Base-by-base conservation (phyloP, 306 rosid species). In the Castanopsis chinensis region DNA sequence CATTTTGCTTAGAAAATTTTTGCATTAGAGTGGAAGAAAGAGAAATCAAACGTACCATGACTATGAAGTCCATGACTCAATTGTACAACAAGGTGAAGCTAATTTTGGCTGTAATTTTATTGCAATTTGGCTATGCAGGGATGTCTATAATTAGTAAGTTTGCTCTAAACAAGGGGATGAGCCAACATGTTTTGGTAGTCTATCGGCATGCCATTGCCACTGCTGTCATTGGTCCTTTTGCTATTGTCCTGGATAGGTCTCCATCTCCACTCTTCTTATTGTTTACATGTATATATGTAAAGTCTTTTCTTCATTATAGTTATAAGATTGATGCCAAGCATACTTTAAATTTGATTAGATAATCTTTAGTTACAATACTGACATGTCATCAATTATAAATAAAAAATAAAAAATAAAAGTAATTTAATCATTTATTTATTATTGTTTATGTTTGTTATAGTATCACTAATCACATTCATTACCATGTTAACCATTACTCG, bases 81-180 rank as follows among this genome's bases (percentile, higher is more conserved):
- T 12, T 64, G 58, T 35, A 85, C 53, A 49, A 49, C 28, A 0
- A 15, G 33, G 78, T 74, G 7, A 84, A 68, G 86, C 91, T 87
- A 14, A 85, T 57, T 74, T 3, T 84, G 55, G 88, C 74, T 51
- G 81, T 83, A 18, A 65, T 84, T 73, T 30, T 87, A 5, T 4
- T 90, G 51, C 93, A 90, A 32, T 76, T 90, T 78, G 91, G 86
- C 28, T 69, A 0, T 53, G 88, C 90, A 69, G 91, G 93, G 71
- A 28, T 87, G 87, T 9, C 76, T 53, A 76, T 82, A 68, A 78
- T 90, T 9, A 1, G 69, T 3, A 90, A 85, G 67, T 64, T 76
- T 64, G 88, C 93, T 64, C 45, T 90, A 18, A 77, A 86, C 52
- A 51, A 78, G 6, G 93, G 93, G 3, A 78, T 86, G 88, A 90